phyloP scores from a whole-genome alignment of 805 yeast genomes.

The Ogataea wickerhamii region DNA sequence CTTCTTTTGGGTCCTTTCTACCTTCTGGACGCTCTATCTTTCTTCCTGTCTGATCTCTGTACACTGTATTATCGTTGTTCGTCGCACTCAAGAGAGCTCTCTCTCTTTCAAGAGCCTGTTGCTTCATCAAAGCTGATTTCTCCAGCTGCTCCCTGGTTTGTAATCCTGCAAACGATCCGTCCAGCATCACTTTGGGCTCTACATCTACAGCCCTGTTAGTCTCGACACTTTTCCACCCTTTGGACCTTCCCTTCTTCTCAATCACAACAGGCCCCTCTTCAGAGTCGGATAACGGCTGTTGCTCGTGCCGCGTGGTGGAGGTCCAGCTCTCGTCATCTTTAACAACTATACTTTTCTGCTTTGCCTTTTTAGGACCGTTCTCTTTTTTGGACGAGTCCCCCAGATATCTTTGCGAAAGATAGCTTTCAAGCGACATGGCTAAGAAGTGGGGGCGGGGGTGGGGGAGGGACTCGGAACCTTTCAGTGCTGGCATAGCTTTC shows the following conservation, averaged over 20 bases:
- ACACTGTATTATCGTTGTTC: constrained; percentile 37
- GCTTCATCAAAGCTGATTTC: constrained; percentile 27
- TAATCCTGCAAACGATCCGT: constrained; percentile 36
- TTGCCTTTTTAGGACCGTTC: constrained; percentile 24
- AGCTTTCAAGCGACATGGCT: constrained; percentile 36
- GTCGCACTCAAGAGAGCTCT: constrained; percentile 7
- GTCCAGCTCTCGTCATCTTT: constrained; percentile 3
- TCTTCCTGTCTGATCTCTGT: constrained; percentile 62
- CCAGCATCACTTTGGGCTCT: constrained; percentile 15
- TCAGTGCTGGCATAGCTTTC: no score
- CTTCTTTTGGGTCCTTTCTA: constrained; percentile 7
- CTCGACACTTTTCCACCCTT: constrained; percentile 24
- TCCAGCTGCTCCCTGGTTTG: constrained; percentile 45
- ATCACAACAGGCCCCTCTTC: constrained; percentile 24
- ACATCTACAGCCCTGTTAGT: constrained; percentile 18
- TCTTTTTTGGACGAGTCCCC: constrained; percentile 23
- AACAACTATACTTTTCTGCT: constrained; percentile 3
- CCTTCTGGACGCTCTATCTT: constrained; percentile 15
- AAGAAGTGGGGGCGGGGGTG: no score
- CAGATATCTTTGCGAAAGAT: constrained; percentile 44
- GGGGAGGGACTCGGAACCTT: no score
- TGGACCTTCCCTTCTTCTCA: constrained; percentile 9
- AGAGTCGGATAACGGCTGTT: constrained; percentile 8
- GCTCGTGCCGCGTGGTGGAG: neutral
- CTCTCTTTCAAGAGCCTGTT: constrained; percentile 25